These are phyloP conservation scores for Vachellia collinsii DNA, from an alignment of 306 rosid genomes.

Conservation along the genomic window DNA sequence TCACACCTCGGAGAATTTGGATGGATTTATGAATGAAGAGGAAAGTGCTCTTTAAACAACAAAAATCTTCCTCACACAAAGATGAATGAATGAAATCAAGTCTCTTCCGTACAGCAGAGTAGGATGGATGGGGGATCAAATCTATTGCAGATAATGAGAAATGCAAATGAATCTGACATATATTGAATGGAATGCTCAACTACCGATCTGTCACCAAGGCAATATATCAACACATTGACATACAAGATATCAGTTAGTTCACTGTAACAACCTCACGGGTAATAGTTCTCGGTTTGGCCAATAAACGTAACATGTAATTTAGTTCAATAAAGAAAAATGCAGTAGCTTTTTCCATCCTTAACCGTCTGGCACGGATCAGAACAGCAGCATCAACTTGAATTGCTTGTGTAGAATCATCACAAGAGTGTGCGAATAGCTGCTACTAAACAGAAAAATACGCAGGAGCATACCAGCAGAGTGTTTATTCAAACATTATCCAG, in stretches of 20 bases:
- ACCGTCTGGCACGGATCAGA: conserved; percentile 26
- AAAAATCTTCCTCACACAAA: not conserved
- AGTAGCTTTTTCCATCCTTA: conserved; percentile 37
- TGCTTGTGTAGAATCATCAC: conserved; percentile 9
- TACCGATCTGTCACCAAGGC: conserved; percentile 45
- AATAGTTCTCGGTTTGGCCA: not conserved
- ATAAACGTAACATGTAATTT: not conserved
- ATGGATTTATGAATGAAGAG: not conserved
- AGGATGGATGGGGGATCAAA: not conserved
- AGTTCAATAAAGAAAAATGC: conserved; percentile 37
- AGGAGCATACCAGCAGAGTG: conserved; percentile 15
- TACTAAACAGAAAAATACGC: conserved; percentile 34
- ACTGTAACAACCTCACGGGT: conserved; percentile 35
- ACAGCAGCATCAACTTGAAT: conserved; percentile 34
- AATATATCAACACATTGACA: conserved; percentile 48
- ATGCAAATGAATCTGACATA: conserved; percentile 26
- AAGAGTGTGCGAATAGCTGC: conserved; percentile 27
- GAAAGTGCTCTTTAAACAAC: not conserved
- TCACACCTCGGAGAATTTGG: not conserved
- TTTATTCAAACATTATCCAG: conserved; percentile 35
- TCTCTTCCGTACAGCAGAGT: not conserved
- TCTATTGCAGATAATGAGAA: not conserved
- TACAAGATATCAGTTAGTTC: conserved; percentile 38
- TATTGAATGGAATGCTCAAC: conserved; percentile 44
- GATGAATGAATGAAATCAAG: not conserved